Evolutionary conservation across 371 early-diverging fungal species (phyloP).

Genomic region (Circinella minor): DNA sequence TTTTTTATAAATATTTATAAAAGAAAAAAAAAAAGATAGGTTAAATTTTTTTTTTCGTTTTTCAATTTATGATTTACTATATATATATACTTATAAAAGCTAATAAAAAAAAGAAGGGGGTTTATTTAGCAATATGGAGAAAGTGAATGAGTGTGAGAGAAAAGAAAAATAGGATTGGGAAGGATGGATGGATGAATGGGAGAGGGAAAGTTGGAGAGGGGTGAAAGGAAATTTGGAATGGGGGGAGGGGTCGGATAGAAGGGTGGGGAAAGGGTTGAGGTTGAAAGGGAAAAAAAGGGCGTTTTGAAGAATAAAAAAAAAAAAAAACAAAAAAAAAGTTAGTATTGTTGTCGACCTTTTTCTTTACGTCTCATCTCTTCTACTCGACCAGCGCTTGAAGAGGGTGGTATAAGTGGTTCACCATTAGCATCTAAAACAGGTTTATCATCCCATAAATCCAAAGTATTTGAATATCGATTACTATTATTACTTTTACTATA

Average conservation of each 20-base stretch:
- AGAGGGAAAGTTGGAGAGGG: background rate
- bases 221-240: background rate
- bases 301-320: too few relatives aligned
- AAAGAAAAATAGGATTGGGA: background rate
- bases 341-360: background rate
- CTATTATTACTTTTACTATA: background rate
- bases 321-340: too few relatives aligned
- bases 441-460: background rate
- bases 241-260: background rate
- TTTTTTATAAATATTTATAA: constrained; percentile 2
- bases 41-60: background rate
- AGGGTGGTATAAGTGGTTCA: constrained; percentile 6
- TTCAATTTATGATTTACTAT: too few relatives aligned
- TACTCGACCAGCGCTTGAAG: constrained; percentile 8
- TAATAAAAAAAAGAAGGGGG: background rate
- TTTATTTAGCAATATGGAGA: too few relatives aligned
- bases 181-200: background rate
- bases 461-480: background rate
- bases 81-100: too few relatives aligned
- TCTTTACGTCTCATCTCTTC: constrained; percentile 3
- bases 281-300: too few relatives aligned
- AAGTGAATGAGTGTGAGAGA: background rate
- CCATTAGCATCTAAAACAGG: constrained; percentile 7
- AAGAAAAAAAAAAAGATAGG: too few relatives aligned
- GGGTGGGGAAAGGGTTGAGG: background rate